phyloP scores from a whole-genome alignment of 164 flowering plant genomes.

The Vitis rupestris region DNA sequence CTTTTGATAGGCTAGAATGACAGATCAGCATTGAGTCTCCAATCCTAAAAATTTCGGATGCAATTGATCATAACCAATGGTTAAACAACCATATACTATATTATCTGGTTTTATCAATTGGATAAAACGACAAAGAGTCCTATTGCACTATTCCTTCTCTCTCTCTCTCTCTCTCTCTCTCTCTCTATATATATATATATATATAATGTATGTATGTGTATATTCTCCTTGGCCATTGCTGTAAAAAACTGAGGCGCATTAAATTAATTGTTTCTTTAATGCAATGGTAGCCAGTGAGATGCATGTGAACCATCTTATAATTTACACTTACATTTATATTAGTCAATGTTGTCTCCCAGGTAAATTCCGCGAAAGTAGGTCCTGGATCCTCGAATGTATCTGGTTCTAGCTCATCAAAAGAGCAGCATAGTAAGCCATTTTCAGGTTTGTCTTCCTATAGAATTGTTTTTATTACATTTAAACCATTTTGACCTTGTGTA shows the following conservation, averaged over 20 bases:
- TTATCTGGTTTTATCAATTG: too few species aligned
- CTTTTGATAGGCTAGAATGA: neutral
- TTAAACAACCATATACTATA: too few species aligned
- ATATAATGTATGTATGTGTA: too few species aligned
- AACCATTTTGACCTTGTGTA: neutral
- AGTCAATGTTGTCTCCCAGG: conserved; percentile 26
- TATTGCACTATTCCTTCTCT: too few species aligned
- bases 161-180: too few species aligned
- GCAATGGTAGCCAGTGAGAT: neutral
- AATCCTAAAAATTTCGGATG: neutral
- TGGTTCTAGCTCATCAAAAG: conserved; percentile 46
- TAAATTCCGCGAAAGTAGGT: conserved; percentile 17
- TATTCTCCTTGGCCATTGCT: too few species aligned
- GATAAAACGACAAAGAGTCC: too few species aligned
- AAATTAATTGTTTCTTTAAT: neutral
- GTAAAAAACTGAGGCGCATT: neutral
- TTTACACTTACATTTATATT: neutral
- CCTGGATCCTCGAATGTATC: conserved; percentile 40
- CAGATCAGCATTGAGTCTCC: neutral
- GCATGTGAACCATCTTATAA: neutral
- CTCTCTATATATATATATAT: too few species aligned
- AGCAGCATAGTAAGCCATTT: conserved; percentile 20
- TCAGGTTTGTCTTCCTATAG: conserved; percentile 28
- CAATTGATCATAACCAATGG: too few species aligned
- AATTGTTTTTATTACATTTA: neutral